Conservation (phyloP, 208 protist species). For the Trypanosomatidae sp. region DNA sequence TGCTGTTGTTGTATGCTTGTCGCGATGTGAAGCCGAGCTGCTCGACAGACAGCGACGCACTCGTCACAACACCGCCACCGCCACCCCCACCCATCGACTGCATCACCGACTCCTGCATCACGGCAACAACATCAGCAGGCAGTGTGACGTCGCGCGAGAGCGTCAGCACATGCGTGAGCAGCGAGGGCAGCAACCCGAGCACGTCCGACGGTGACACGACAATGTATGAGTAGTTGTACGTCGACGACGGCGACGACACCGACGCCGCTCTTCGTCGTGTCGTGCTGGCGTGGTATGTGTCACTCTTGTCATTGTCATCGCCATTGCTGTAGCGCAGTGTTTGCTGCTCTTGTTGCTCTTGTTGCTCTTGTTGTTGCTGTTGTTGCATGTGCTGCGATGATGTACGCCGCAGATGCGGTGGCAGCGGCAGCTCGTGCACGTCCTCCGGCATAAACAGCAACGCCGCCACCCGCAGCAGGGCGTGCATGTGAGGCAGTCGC, state of each 20-base stretch:
- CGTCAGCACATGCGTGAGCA: conserved; percentile 51
- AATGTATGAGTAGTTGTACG: conserved; percentile 7
- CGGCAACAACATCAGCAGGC: too few species aligned
- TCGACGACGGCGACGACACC: neutral
- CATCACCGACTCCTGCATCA: too few species aligned
- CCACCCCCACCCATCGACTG: too few species aligned
- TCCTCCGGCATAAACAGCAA: conserved; percentile 57
- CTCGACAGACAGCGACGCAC: too few species aligned
- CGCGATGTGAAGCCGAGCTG: too few species aligned
- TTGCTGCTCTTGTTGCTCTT: neutral
- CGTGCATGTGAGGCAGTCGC: conserved; percentile 14
- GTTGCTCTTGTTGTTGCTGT: neutral
- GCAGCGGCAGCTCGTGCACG: conserved; percentile 6
- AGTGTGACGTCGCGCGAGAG: conserved; percentile 4
- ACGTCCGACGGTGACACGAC: conserved; percentile 49
- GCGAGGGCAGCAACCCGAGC: conserved; percentile 42
- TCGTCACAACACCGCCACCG: too few species aligned
- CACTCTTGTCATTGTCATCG: neutral
- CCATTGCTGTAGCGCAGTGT: neutral
- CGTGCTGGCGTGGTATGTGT: neutral
- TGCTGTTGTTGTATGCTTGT: too few species aligned
- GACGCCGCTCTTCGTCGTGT: neutral
- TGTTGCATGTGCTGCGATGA: conserved; percentile 1
- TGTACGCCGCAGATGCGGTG: too few species aligned
- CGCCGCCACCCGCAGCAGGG: conserved; percentile 32